Conservation (phyloP, 345 rosid species). For the Eucalyptus sideroxylon region DNA sequence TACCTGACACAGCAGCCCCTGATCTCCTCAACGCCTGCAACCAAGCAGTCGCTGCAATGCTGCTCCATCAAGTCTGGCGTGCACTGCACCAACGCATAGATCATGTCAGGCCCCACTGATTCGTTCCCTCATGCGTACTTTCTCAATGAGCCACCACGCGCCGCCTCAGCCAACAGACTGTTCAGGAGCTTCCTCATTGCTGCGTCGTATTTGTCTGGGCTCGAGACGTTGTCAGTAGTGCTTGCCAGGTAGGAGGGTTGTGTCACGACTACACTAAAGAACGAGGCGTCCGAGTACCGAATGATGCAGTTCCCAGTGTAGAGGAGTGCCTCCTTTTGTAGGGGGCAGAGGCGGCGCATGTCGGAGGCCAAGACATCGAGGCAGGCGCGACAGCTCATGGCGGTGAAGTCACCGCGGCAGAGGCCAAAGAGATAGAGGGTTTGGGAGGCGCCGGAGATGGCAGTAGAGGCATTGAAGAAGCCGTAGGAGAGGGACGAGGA, state of each 20-base stretch:
- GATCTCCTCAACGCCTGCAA: rapidly evolving
- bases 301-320: too few species aligned
- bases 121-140: constrained; percentile 29
- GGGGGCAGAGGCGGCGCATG: too few species aligned
- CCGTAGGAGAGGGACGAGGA: too few species aligned
- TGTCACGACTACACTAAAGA: not conserved
- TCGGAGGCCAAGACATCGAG: too few species aligned
- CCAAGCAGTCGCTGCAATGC: not conserved
- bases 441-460: too few species aligned
- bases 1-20: not conserved
- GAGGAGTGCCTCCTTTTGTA: too few species aligned
- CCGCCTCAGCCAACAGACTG: not conserved
- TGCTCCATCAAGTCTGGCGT: constrained; percentile 21
- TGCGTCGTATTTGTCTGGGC: not conserved
- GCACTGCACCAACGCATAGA: constrained; percentile 28
- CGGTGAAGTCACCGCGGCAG: too few species aligned
- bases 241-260: rapidly evolving
- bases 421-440: too few species aligned
- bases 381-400: too few species aligned
- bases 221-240: not conserved
- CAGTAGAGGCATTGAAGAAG: too few species aligned
- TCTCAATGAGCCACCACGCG: not conserved
- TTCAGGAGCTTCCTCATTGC: not conserved
- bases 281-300: not conserved
- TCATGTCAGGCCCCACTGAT: not conserved